A percentile compares a stretch with the other conserved stretches of the same genome.
Conservation (phyloP, 331 rosid genomes). For the Quercus phellos region DNA sequence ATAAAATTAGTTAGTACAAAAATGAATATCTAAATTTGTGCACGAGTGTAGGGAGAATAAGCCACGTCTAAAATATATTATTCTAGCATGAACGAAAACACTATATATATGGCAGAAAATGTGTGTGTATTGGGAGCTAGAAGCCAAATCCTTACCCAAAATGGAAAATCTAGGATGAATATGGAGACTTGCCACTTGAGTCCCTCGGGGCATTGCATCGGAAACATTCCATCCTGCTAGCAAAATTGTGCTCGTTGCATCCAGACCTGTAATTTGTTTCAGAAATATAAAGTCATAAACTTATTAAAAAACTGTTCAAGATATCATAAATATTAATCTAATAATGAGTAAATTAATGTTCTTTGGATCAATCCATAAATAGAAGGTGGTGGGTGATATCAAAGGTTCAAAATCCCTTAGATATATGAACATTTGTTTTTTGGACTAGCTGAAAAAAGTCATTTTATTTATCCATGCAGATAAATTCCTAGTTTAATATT, state of each 20-base stretch:
- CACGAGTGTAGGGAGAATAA: background rate
- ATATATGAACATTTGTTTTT: too few species aligned
- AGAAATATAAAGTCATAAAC: background rate
- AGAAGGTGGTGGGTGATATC: too few species aligned
- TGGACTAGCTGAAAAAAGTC: too few species aligned
- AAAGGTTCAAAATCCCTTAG: too few species aligned
- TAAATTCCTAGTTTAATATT: too few species aligned
- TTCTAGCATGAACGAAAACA: too few species aligned
- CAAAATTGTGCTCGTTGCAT: slow-evolving; percentile 90
- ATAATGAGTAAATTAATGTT: too few species aligned
- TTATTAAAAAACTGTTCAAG: background rate
- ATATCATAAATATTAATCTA: background rate
- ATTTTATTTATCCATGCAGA: too few species aligned
- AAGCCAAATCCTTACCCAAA: slow-evolving; percentile 20
- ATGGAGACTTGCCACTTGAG: slow-evolving; percentile 54
- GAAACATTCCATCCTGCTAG: slow-evolving; percentile 77
- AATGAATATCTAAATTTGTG: background rate
- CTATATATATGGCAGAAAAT: background rate
- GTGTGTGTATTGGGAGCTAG: background rate
- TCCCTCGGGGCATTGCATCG: slow-evolving; percentile 89
- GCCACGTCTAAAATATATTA: too few species aligned
- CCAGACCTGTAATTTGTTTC: slow-evolving; percentile 44
- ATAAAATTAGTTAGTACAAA: background rate
- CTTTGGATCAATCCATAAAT: too few species aligned
- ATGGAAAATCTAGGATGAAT: slow-evolving; percentile 35